Conservation (phyloP, 352 stramenopile species). For the Phytophthora citrophthora region DNA sequence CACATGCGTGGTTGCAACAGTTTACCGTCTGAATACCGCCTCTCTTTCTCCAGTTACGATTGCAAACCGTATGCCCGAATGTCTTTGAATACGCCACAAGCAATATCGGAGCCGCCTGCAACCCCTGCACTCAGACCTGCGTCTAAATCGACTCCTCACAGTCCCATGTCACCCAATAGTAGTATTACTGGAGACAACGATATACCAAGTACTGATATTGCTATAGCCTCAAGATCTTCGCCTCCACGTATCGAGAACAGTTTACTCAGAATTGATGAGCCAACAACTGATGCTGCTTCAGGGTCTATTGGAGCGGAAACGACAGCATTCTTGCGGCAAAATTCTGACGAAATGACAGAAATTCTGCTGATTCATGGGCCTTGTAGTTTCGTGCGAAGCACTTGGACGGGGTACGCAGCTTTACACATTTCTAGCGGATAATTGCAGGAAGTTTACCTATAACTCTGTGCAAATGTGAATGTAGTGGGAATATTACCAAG, state of each 20-base stretch:
- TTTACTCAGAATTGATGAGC: slow-evolving; percentile 7
- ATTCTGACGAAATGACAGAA: slow-evolving; percentile 17
- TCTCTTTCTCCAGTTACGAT: slow-evolving; percentile 9
- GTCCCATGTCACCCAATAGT: neutral
- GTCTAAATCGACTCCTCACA: neutral
- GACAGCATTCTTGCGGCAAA: neutral
- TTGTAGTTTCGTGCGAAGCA: slow-evolving; percentile 25
- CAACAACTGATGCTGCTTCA: neutral
- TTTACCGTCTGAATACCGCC: slow-evolving; percentile 12
- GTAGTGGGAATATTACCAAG: slow-evolving; percentile 16
- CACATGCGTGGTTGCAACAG: slow-evolving; percentile 24
- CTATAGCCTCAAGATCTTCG: neutral
- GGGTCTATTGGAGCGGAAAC: neutral
- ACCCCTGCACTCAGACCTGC: neutral
- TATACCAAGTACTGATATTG: neutral
- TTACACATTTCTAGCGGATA: neutral
- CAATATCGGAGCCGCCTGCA: neutral
- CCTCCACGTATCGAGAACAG: neutral
- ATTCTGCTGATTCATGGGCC: slow-evolving; percentile 29
- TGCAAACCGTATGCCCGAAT: slow-evolving; percentile 8
- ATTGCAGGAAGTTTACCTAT: neutral
- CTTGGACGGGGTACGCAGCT: slow-evolving; percentile 17
- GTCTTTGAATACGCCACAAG: slow-evolving; percentile 5
- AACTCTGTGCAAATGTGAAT: neutral
- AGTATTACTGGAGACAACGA: slow-evolving; percentile 3